phyloP scores from a whole-genome alignment of 345 rosid species.

The Stellera chamaejasme region DNA sequence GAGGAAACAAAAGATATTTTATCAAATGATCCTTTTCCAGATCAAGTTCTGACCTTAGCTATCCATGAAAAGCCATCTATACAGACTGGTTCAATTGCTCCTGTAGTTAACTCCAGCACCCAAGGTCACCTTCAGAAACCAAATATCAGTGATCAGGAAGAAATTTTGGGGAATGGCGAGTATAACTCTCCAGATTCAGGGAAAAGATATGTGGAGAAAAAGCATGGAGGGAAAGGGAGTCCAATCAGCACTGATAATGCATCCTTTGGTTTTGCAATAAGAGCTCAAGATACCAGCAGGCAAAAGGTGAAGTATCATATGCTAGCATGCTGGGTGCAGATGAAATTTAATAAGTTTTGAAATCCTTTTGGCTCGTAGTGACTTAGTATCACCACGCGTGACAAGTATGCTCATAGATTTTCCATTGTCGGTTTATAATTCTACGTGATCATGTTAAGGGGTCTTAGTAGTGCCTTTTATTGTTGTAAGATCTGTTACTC shows the following conservation, averaged over 20 bases:
- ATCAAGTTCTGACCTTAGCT: slow-evolving; percentile 79
- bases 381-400: too few species aligned
- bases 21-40: slow-evolving; percentile 55
- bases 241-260: slow-evolving; percentile 33
- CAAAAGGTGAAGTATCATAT: slow-evolving; percentile 51
- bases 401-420: too few species aligned
- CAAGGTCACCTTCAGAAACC: slow-evolving; percentile 28
- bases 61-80: slow-evolving; percentile 47
- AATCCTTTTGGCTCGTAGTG: too few species aligned
- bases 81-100: slow-evolving; percentile 32
- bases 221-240: slow-evolving; percentile 41
- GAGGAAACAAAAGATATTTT: slow-evolving; percentile 41
- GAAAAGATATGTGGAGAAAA: slow-evolving; percentile 26
- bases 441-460: too few species aligned
- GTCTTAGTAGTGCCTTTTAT: too few species aligned
- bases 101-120: slow-evolving; percentile 26
- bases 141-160: slow-evolving; percentile 31
- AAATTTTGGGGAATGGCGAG: slow-evolving; percentile 33
- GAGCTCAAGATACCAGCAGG: slow-evolving; percentile 39
- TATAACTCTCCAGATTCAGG: slow-evolving; percentile 40
- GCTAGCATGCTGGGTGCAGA: too few species aligned
- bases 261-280: slow-evolving; percentile 46
- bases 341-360: too few species aligned
- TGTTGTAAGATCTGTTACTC: too few species aligned
- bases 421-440: too few species aligned